Conservation (phyloP, 495 filamentous ascomycete genomes). For the Arthonia radiata region DNA sequence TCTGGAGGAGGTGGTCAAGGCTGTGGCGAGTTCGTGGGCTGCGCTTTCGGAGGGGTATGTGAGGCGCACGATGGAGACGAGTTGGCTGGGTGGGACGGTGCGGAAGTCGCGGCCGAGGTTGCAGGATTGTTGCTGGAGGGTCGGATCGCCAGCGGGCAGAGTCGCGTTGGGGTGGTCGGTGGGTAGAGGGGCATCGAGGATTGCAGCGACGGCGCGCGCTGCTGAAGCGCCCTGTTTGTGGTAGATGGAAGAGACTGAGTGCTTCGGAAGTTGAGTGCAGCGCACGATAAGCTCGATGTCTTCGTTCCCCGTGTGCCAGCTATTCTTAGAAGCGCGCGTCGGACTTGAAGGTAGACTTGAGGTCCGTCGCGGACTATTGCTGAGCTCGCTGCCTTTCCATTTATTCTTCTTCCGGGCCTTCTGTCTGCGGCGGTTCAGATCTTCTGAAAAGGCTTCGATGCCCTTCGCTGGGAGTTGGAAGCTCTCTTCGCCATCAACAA, state of each 20-base stretch:
- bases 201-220: constrained; percentile 24
- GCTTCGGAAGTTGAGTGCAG: constrained; percentile 21
- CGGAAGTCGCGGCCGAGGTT: constrained; percentile 31
- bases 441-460: constrained; percentile 49
- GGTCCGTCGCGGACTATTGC: background rate
- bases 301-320: constrained; percentile 28
- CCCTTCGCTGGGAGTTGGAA: constrained; percentile 30
- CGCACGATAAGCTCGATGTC: constrained; percentile 35
- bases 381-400: background rate
- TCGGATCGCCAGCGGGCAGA: constrained; percentile 12
- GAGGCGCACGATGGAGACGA: constrained; percentile 26
- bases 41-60: constrained; percentile 28
- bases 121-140: constrained; percentile 20
- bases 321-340: constrained; percentile 12
- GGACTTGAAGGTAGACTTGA: constrained; percentile 5
- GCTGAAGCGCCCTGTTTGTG: constrained; percentile 35
- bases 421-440: constrained; percentile 14
- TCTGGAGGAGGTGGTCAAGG: constrained; percentile 14
- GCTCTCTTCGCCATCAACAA: constrained; percentile 15
- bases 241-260: constrained; percentile 32
- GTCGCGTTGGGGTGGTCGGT: constrained; percentile 13
- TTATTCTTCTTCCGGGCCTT: constrained; percentile 17
- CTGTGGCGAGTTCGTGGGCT: constrained; percentile 32
- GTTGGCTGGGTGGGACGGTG: constrained; percentile 16
- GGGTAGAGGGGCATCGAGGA: constrained; percentile 18